A percentile compares a stretch with the other conserved stretches of the same genome.
These are phyloP conservation scores for Nymphaea colorata DNA, from an alignment of 164 flowering plant genomes.

Conservation along the genomic window DNA sequence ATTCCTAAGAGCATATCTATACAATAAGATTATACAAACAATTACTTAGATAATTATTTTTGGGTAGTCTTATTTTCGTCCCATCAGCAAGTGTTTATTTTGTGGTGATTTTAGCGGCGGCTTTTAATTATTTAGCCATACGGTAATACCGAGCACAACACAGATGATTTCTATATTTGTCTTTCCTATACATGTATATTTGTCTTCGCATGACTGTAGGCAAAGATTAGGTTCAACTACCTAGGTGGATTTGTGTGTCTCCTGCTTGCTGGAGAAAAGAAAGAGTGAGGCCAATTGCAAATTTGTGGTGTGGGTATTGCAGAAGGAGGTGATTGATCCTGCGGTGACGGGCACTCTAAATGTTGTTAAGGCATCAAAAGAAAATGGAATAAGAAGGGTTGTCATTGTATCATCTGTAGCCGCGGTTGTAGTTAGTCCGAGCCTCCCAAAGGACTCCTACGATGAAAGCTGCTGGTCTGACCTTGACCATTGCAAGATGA, in stretches of 20 bases:
- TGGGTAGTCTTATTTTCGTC: too few species aligned
- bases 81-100: too few species aligned
- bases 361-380: slow-evolving; percentile 46
- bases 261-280: too few species aligned
- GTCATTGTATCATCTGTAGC: slow-evolving; percentile 38
- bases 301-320: slow-evolving; percentile 3
- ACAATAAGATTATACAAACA: too few species aligned
- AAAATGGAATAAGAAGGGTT: slow-evolving; percentile 32
- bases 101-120: too few species aligned
- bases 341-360: slow-evolving; percentile 48
- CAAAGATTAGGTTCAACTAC: neutral
- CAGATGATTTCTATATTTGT: neutral
- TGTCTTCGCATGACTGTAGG: neutral
- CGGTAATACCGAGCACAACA: neutral
- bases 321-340: slow-evolving; percentile 43
- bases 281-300: too few species aligned
- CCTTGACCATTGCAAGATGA: slow-evolving; percentile 30
- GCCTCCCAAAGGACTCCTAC: slow-evolving; percentile 32
- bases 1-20: too few species aligned
- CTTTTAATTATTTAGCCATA: too few species aligned
- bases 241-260: neutral
- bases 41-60: too few species aligned
- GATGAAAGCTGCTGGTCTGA: slow-evolving; percentile 63
- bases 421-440: slow-evolving; percentile 36
- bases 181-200: neutral